Percentiles rank a stretch among this genome's conserved stretches.
Evolutionary conservation across 2,329 filamentous ascomycete species (phyloP).

Genomic region (Hymenoscyphus fructigenus): DNA sequence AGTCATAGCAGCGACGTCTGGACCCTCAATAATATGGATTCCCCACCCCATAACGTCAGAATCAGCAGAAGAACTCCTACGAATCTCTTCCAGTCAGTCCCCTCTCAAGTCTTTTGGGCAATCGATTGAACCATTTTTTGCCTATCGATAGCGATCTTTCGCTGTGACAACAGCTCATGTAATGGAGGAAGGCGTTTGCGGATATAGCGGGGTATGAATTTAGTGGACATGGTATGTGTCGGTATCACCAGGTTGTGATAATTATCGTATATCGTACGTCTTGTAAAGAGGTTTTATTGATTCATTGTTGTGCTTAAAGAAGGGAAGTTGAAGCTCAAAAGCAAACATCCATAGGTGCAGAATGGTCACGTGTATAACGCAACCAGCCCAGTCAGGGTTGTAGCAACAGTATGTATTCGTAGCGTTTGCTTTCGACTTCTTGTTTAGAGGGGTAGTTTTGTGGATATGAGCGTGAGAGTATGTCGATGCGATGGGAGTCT

Average conservation of each 20-base stretch:
- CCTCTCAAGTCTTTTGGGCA: background rate
- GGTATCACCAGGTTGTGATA: too few species aligned
- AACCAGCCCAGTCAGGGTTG: too few species aligned
- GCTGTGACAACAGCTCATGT: background rate
- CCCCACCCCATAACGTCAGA: background rate
- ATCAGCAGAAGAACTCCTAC: background rate
- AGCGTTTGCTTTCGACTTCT: background rate
- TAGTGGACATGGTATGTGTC: background rate
- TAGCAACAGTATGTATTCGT: too few species aligned
- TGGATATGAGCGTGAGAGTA: background rate
- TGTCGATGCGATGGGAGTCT: background rate
- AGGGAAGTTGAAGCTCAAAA: too few species aligned
- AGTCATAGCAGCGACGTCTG: background rate
- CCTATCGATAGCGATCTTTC: background rate
- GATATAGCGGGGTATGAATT: background rate
- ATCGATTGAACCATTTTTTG: conserved; percentile 1
- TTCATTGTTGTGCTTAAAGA: too few species aligned
- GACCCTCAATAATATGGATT: background rate
- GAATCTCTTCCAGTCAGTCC: background rate
- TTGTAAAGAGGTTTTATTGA: too few species aligned
- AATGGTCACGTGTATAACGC: too few species aligned
- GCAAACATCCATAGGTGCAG: too few species aligned
- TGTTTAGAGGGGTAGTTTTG: background rate
- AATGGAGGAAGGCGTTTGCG: background rate
- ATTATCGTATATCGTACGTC: too few species aligned